These are phyloP conservation scores for Elongisporangium prolatum DNA, from an alignment of 352 stramenopile genomes.

Conservation along the genomic window DNA sequence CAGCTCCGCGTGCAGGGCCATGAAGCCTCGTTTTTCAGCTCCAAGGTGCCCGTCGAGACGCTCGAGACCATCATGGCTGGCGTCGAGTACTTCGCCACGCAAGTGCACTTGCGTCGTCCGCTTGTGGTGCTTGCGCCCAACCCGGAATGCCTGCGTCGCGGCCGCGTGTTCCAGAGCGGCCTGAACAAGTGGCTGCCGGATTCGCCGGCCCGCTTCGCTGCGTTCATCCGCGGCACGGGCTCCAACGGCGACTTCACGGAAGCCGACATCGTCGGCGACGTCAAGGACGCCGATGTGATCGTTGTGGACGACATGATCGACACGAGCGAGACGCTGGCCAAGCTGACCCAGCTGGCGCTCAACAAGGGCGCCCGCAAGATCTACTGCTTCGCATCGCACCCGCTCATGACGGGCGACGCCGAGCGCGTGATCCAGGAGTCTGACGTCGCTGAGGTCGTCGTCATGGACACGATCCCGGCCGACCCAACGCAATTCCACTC, in stretches of 20 bases:
- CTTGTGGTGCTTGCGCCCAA: slow-evolving; percentile 89
- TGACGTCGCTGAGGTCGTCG: slow-evolving; percentile 79
- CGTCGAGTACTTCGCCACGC: slow-evolving; percentile 89
- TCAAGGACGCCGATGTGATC: slow-evolving; percentile 87
- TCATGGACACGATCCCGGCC: slow-evolving; percentile 88
- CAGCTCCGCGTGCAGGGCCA: slow-evolving; percentile 87
- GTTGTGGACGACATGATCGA: slow-evolving; percentile 92
- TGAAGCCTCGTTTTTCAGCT: slow-evolving; percentile 91
- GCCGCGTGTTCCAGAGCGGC: slow-evolving; percentile 80
- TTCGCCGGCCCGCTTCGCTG: slow-evolving; percentile 70
- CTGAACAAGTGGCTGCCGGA: slow-evolving; percentile 87
- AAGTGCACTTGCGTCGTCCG: slow-evolving; percentile 72
- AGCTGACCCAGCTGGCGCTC: slow-evolving; percentile 78
- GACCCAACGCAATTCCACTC: slow-evolving; percentile 54
- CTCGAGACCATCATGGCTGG: slow-evolving; percentile 89
- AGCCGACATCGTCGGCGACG: slow-evolving; percentile 86
- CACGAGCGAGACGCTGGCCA: slow-evolving; percentile 76
- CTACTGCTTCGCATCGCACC: slow-evolving; percentile 89
- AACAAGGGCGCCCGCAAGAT: slow-evolving; percentile 83
- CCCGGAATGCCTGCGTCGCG: slow-evolving; percentile 77
- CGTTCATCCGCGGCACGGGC: slow-evolving; percentile 76
- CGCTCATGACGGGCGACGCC: slow-evolving; percentile 83
- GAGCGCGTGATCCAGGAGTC: slow-evolving; percentile 84
- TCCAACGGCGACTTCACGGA: slow-evolving; percentile 47
- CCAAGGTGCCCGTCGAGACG: slow-evolving; percentile 88